These are phyloP conservation scores for Citrullus mucosospermus DNA, from an alignment of 306 rosid species.

Conservation along the genomic window DNA sequence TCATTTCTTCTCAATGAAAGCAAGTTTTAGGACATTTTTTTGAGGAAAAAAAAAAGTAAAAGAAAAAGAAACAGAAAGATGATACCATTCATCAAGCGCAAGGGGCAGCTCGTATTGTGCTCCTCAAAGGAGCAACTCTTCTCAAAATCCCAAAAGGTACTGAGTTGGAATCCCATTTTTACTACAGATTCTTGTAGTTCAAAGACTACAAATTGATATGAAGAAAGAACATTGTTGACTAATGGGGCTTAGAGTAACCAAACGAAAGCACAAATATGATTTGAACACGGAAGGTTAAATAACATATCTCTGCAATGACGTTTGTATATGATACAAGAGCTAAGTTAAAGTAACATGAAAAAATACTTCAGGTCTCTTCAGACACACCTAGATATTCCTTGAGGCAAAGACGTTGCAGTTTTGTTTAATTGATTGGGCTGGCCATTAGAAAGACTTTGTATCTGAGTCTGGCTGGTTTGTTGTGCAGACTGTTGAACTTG, in stretches of 20 bases:
- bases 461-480: constrained; percentile 47
- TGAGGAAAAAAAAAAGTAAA: neutral
- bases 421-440: constrained; percentile 64
- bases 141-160: neutral
- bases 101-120: neutral
- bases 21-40: neutral
- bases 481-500: constrained; percentile 69
- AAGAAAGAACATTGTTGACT: neutral
- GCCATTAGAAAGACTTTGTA: constrained; percentile 49
- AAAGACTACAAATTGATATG: constrained; percentile 1
- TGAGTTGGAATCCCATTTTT: neutral
- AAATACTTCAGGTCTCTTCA: constrained; percentile 42
- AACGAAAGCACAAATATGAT: constrained; percentile 22
- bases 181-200: neutral
- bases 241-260: constrained; percentile 9
- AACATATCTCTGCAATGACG: constrained; percentile 16
- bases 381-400: constrained; percentile 96
- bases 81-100: neutral
- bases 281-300: constrained; percentile 6
- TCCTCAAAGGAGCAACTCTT: neutral
- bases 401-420: constrained; percentile 73
- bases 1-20: neutral
- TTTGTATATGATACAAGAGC: constrained; percentile 20
- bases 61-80: neutral
- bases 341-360: constrained; percentile 13